Evolutionary conservation across 768 basidiomycete genomes (phyloP).

Genomic region (Russula brevipes): DNA sequence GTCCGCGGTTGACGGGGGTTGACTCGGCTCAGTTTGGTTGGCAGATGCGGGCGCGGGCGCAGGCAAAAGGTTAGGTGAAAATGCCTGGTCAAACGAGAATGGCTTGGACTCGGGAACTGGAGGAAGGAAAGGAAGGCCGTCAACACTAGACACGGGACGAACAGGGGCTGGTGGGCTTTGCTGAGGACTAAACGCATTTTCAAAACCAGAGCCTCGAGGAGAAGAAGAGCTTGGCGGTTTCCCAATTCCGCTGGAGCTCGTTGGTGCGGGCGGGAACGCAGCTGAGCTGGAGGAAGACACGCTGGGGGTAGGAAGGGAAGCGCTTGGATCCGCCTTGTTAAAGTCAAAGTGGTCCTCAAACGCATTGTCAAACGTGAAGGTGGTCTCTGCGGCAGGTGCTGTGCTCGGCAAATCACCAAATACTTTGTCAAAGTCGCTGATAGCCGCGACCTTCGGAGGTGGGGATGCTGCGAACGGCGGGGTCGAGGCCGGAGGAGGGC

Average conservation of each 20-base stretch:
- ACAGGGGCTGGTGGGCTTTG: slow-evolving; percentile 8
- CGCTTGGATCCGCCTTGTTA: slow-evolving; percentile 29
- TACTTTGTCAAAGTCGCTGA: slow-evolving; percentile 72
- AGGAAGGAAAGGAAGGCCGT: slow-evolving; percentile 16
- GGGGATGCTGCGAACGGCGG: slow-evolving; percentile 15
- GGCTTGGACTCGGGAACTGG: slow-evolving; percentile 17
- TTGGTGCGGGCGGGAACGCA: slow-evolving; percentile 17
- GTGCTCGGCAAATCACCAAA: slow-evolving; percentile 50
- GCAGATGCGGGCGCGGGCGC: slow-evolving; percentile 7
- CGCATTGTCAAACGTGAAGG: slow-evolving; percentile 60
- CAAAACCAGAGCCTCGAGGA: slow-evolving; percentile 31
- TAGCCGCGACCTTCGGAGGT: slow-evolving; percentile 26
- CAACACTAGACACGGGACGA: slow-evolving; percentile 11
- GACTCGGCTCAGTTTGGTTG: slow-evolving; percentile 17
- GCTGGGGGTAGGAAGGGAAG: neutral
- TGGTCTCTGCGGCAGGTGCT: slow-evolving; percentile 32
- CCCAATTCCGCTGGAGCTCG: neutral
- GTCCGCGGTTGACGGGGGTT: slow-evolving; percentile 6
- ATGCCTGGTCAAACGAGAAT: slow-evolving; percentile 17
- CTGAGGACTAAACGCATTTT: slow-evolving; percentile 32
- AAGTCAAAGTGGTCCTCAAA: slow-evolving; percentile 70
- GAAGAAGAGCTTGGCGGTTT: slow-evolving; percentile 1
- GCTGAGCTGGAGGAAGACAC: slow-evolving; percentile 5
- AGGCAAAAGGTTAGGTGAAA: neutral
- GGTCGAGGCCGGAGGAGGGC: slow-evolving; percentile 15